A percentile compares a stretch with the other conserved stretches of the same genome.
These are phyloP conservation scores for Clonostachys sp. DNA, from an alignment of 2,329 filamentous ascomycete genomes.

Conservation along the genomic window DNA sequence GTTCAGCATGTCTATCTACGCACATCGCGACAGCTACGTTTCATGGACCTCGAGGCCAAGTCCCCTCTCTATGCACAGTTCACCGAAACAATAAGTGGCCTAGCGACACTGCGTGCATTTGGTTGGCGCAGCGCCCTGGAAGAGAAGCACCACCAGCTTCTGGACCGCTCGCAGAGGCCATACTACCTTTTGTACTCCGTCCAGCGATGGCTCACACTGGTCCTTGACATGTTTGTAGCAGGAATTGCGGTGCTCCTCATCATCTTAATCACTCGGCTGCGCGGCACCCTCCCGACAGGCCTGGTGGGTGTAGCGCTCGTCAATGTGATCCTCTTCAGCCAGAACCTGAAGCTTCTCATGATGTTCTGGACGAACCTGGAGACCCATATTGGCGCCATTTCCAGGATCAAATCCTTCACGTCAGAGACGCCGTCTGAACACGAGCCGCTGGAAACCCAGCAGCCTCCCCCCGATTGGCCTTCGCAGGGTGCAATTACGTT, in stretches of 20 bases:
- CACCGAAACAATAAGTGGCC: constrained; percentile 37
- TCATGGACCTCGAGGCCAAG: constrained; percentile 46
- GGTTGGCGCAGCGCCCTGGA: constrained; percentile 32
- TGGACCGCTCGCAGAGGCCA: constrained; percentile 38
- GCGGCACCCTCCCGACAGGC: constrained; percentile 4
- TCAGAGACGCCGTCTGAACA: constrained; percentile 5
- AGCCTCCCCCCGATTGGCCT: constrained; percentile 78
- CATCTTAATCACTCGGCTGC: constrained; percentile 8
- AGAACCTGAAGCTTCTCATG: constrained; percentile 17
- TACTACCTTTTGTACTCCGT: constrained; percentile 34
- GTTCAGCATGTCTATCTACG: constrained; percentile 32
- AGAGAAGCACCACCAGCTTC: constrained; percentile 20
- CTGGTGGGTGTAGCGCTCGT: constrained; percentile 16
- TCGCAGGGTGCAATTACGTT: constrained; percentile 79
- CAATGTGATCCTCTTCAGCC: constrained; percentile 20
- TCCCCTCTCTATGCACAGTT: constrained; percentile 44
- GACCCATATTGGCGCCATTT: constrained; percentile 17
- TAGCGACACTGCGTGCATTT: constrained; percentile 44
- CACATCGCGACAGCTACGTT: constrained; percentile 46
- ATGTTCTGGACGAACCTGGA: constrained; percentile 21
- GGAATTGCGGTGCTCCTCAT: constrained; percentile 10
- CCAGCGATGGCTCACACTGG: constrained; percentile 14
- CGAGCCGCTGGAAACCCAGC: constrained; percentile 4
- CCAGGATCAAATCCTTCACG: constrained; percentile 12
- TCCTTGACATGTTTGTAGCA: constrained; percentile 13